Percentiles rank a stretch among this genome's conserved stretches.
These are phyloP conservation scores for Aspergillus uvarum DNA, from an alignment of 2,329 filamentous ascomycete genomes.

Conservation along the genomic window DNA sequence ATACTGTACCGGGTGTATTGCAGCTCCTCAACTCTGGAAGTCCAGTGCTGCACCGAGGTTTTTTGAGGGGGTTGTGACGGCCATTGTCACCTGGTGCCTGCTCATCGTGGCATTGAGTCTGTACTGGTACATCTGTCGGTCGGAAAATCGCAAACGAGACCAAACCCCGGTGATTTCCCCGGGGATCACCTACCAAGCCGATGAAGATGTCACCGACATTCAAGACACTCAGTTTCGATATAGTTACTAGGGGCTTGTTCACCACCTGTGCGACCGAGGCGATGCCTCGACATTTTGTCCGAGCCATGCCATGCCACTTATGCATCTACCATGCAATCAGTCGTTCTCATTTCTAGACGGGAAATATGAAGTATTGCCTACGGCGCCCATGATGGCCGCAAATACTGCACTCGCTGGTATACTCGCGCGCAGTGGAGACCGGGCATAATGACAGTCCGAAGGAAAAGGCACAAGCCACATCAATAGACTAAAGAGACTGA, in stretches of 20 bases:
- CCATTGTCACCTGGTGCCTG: conserved; percentile 46
- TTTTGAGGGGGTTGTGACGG: conserved; percentile 45
- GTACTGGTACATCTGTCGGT: conserved; percentile 38
- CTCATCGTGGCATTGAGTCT: conserved; percentile 35
- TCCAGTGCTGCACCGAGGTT: conserved; percentile 40
- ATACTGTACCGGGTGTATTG: conserved; percentile 49
- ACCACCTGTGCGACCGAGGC: not conserved
- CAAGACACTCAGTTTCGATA: conserved; percentile 1
- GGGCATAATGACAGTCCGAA: too few relatives aligned
- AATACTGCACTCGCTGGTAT: too few relatives aligned
- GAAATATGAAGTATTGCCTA: too few relatives aligned
- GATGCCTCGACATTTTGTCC: too few relatives aligned
- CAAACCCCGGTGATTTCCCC: not conserved
- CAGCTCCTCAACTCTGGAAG: conserved; percentile 50
- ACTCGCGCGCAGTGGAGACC: too few relatives aligned
- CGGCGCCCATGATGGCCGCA: too few relatives aligned
- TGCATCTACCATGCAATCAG: too few relatives aligned
- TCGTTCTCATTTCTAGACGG: too few relatives aligned
- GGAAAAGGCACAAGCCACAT: too few relatives aligned
- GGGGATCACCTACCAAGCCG: not conserved
- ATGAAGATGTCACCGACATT: not conserved
- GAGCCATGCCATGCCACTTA: too few relatives aligned
- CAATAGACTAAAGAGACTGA: too few relatives aligned
- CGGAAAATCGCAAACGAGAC: conserved; percentile 34
- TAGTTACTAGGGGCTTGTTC: not conserved